Percentiles rank a stretch among this genome's conserved stretches.
These are phyloP conservation scores for Musa acuminata DNA, from an alignment of 176 grass and related monocot genomes.

Conservation along the genomic window DNA sequence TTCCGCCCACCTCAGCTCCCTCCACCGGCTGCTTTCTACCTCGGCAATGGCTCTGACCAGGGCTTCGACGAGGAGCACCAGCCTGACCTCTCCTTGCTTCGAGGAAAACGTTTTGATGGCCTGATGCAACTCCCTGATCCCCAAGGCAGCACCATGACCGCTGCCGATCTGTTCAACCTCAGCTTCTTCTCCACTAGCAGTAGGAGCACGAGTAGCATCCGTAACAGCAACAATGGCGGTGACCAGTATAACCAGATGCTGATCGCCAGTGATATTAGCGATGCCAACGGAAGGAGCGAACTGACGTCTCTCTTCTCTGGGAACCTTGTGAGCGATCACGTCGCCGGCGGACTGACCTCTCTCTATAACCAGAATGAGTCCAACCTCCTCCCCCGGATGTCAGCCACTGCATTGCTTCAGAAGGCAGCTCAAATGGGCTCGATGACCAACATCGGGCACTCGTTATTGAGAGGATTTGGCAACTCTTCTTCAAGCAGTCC, in stretches of 20 bases:
- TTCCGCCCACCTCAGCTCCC: slow-evolving; percentile 53
- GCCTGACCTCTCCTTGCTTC: slow-evolving; percentile 33
- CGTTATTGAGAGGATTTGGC: slow-evolving; percentile 44
- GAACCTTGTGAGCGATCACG: slow-evolving; percentile 53
- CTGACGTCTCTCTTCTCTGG: slow-evolving; percentile 46
- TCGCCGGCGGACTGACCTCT: slow-evolving; percentile 14
- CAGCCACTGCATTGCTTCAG: slow-evolving; percentile 82
- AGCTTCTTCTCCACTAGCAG: slow-evolving; percentile 52
- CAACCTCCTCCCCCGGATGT: slow-evolving; percentile 70
- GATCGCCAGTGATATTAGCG: not conserved
- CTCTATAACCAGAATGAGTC: slow-evolving; percentile 47
- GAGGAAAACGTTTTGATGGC: slow-evolving; percentile 68
- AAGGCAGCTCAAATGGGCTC: slow-evolving; percentile 96
- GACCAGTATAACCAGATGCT: slow-evolving; percentile 2
- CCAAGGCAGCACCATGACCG: slow-evolving; percentile 28
- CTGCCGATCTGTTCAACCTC: slow-evolving; percentile 51
- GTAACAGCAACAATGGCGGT: not conserved
- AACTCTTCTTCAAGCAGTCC: slow-evolving; percentile 21
- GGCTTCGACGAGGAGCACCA: slow-evolving; percentile 41
- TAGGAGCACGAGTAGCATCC: slow-evolving; percentile 8
- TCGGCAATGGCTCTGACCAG: slow-evolving; percentile 26
- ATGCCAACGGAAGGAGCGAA: slow-evolving; percentile 1
- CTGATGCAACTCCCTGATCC: slow-evolving; percentile 93
- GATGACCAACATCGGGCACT: slow-evolving; percentile 41
- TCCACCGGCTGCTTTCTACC: slow-evolving; percentile 16